Conservation (phyloP, 371 early-diverging fungal genomes). For the Syncephalastrum monosporum region DNA sequence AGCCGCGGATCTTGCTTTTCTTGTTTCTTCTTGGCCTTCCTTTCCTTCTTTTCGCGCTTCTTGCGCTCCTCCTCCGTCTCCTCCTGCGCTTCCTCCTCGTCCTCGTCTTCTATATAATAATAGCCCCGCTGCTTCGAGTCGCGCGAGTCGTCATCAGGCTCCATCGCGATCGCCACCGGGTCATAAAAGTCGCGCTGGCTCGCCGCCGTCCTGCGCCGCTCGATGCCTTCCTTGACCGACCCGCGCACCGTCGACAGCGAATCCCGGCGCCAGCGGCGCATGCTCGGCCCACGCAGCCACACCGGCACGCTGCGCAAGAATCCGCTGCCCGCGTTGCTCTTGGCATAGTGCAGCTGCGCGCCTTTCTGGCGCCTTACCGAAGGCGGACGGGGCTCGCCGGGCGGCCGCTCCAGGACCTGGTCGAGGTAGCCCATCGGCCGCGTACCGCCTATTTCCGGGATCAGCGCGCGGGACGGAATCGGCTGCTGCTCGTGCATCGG, state of each 20-base stretch:
- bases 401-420: conserved; percentile 25
- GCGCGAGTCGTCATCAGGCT: not conserved
- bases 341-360: not conserved
- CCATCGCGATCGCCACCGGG: conserved; percentile 3
- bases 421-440: conserved; percentile 43
- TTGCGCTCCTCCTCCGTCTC: conserved; percentile 8
- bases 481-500: conserved; percentile 11
- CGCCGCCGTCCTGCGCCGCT: conserved; percentile 1
- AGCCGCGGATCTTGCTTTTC: conserved; percentile 16
- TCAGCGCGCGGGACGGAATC: conserved; percentile 16
- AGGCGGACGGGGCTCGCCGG: conserved; percentile 6
- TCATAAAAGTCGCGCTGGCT: not conserved
- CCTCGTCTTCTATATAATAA: not conserved
- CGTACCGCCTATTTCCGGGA: conserved; percentile 33
- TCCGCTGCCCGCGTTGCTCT: too few relatives aligned
- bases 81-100: conserved; percentile 5
- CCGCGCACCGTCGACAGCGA: too few relatives aligned
- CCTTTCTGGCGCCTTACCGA: conserved; percentile 13
- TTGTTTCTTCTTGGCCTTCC: conserved; percentile 26
- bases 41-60: conserved; percentile 11
- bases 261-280: too few relatives aligned
- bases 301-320: too few relatives aligned
- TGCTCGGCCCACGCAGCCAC: too few relatives aligned
- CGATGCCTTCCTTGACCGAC: not conserved
- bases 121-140: not conserved